phyloP scores from a whole-genome alignment of 768 basidiomycete species.

The Pleurotus giganteus region DNA sequence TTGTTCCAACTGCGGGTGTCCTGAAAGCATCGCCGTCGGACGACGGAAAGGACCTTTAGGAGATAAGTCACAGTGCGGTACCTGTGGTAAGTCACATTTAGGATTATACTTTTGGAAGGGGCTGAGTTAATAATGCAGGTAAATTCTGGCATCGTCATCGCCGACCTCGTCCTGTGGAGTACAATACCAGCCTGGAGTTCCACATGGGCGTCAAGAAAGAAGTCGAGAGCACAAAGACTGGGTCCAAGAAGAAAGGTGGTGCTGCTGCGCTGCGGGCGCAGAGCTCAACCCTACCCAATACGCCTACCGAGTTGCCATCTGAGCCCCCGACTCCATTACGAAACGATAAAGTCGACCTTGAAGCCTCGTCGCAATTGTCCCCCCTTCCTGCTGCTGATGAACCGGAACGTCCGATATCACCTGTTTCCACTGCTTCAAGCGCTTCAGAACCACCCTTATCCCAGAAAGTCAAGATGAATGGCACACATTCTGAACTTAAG shows the following conservation, averaged over 20 bases:
- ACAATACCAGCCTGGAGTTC: conserved; percentile 71
- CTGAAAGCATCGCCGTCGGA: conserved; percentile 82
- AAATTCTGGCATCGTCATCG: conserved; percentile 91
- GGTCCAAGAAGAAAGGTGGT: conserved; percentile 56
- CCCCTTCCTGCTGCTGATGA: conserved; percentile 33
- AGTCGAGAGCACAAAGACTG: conserved; percentile 50
- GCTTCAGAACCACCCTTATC: conserved; percentile 75
- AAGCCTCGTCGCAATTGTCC: conserved; percentile 26
- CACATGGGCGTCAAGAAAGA: conserved; percentile 61
- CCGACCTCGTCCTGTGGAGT: conserved; percentile 75
- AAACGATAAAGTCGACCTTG: conserved; percentile 35
- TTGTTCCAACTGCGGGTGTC: conserved; percentile 93
- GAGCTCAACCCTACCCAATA: conserved; percentile 35
- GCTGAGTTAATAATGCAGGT: conserved; percentile 41
- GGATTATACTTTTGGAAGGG: conserved; percentile 4
- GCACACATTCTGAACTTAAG: conserved; percentile 30
- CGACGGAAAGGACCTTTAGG: conserved; percentile 88
- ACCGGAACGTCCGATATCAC: conserved; percentile 60
- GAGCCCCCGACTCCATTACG: conserved; percentile 42
- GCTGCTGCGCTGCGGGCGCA: conserved; percentile 49
- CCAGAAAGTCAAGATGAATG: conserved; percentile 61
- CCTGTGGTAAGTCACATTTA: conserved; percentile 69
- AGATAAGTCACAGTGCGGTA: conserved; percentile 86
- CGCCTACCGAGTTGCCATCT: conserved; percentile 34
- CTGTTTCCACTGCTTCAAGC: conserved; percentile 72